phyloP scores from a whole-genome alignment of 768 basidiomycete species.

The Holtermanniella nyarrowii region DNA sequence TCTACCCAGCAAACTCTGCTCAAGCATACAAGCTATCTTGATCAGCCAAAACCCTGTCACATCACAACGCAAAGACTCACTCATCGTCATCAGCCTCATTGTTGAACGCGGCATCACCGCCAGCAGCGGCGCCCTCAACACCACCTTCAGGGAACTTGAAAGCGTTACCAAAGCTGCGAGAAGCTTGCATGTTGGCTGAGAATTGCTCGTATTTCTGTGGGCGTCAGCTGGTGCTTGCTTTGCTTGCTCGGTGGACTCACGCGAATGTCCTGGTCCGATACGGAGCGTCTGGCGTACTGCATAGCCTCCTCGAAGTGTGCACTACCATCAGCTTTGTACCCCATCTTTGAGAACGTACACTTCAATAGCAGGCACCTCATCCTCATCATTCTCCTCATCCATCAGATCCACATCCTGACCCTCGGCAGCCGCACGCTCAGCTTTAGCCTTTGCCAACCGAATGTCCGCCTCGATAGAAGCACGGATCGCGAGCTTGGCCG shows the following conservation, averaged over 20 bases:
- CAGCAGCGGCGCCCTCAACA: conserved; percentile 29
- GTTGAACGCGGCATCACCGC: conserved; percentile 44
- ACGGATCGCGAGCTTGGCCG: conserved; percentile 92
- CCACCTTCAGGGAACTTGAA: conserved; percentile 95
- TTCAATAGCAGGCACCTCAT: conserved; percentile 82
- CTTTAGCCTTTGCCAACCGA: conserved; percentile 61
- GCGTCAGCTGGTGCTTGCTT: conserved; percentile 4
- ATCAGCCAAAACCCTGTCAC: neutral
- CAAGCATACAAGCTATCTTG: conserved; percentile 58
- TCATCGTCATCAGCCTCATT: conserved; percentile 85
- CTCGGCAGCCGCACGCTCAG: conserved; percentile 64
- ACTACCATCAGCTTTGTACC: conserved; percentile 38
- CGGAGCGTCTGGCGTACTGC: conserved; percentile 92
- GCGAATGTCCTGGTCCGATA: conserved; percentile 91
- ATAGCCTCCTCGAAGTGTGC: conserved; percentile 99
- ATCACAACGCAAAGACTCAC: conserved; percentile 14
- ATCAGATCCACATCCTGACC: conserved; percentile 56
- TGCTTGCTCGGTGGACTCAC: conserved; percentile 1
- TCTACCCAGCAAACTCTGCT: neutral
- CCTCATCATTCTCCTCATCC: conserved; percentile 60
- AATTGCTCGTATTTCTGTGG: conserved; percentile 85
- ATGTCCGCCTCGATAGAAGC: conserved; percentile 92
- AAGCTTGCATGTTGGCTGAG: conserved; percentile 51
- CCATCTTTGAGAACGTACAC: conserved; percentile 44
- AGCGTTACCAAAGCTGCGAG: conserved; percentile 64